Base-by-base conservation (phyloP, 2,329 filamentous ascomycete genomes). In the Epichloe baconii region DNA sequence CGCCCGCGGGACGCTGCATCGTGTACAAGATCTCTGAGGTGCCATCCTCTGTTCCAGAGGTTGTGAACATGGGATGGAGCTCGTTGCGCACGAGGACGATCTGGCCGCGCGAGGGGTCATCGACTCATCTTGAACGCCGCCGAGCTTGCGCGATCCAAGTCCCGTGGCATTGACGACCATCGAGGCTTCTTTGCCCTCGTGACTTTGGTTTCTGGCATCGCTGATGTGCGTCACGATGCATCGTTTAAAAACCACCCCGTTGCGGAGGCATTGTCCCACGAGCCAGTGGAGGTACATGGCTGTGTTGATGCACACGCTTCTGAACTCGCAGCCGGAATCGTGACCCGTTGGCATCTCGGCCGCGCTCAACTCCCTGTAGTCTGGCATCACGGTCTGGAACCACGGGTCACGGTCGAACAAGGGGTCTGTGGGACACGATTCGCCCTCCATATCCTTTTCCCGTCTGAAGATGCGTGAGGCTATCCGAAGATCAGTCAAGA, bases 231-330 rank as follows among this genome's bases (percentile, higher is more conserved):
- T 67, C 45, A 90, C 67, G 1, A 76, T 65, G 3, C 70, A 79
- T 19, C 87, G 78, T 59, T 79, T 77, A 60, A 91, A 71, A 1
- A 80, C 71, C 6, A 86, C 85, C 31, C 88, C 86, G 52, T 81
- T 79, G 58, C 80, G 81, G 31, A 86, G 74, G 64, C 88, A 94
- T 68, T 93, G 83, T 0, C 86, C 85, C 0, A 86, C 72, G 0
- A 97, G 81, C 80, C 86, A 96, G 4, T 87, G 81, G 2, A 96
- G 79, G 68, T 96, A 97, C 52, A 96, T 69, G 42, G 86, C 80
- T 0, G 87, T 87, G 69, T 97, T 96, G 65, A 96, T 91, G 69
- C 90, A 96, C 41, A 95, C 83, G 1, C 86, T 91, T 7, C 80
- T 88, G 66, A 93, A 95, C 51, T 77, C 73, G 48, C 80, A 86